These are phyloP conservation scores for Lactarius sp. DNA, from an alignment of 768 basidiomycete genomes.

Conservation along the genomic window DNA sequence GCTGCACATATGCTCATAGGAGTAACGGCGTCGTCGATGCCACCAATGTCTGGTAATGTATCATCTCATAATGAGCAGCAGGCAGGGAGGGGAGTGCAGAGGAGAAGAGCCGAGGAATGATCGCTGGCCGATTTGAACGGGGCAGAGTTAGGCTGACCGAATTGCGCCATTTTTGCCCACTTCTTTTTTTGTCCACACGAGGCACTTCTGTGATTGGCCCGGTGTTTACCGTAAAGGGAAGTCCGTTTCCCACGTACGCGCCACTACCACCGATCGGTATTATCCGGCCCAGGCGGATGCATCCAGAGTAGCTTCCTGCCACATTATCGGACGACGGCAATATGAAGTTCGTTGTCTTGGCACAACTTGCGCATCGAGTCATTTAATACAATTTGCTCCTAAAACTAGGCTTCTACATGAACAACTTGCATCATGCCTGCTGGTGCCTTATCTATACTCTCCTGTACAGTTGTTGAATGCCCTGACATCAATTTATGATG, in stretches of 20 bases:
- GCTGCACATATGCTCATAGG: too few species aligned
- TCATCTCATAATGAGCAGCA: not conserved
- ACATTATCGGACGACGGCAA: too few species aligned
- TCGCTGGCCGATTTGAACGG: not conserved
- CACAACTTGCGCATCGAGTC: too few species aligned
- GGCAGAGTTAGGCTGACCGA: not conserved
- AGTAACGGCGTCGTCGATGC: too few species aligned
- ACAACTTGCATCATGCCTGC: too few species aligned
- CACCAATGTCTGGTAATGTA: not conserved
- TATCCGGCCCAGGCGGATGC: too few species aligned
- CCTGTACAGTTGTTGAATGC: not conserved
- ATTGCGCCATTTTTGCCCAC: slow-evolving; percentile 16
- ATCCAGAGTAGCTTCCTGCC: too few species aligned
- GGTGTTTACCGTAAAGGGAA: not conserved
- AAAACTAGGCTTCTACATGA: too few species aligned
- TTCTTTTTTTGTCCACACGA: not conserved
- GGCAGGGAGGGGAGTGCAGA: not conserved
- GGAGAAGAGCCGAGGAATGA: not conserved
- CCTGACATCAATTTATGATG: too few species aligned
- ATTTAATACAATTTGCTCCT: too few species aligned
- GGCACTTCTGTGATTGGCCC: slow-evolving; percentile 23
- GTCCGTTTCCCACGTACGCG: not conserved
- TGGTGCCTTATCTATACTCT: too few species aligned
- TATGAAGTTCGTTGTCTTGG: too few species aligned
- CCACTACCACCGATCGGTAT: not conserved